Evolutionary conservation across 1,284 basidiomycete genomes (phyloP), one percentile per base, ranked within the genome.

Genomic region (Hypsizygus ulmarius): DNA sequence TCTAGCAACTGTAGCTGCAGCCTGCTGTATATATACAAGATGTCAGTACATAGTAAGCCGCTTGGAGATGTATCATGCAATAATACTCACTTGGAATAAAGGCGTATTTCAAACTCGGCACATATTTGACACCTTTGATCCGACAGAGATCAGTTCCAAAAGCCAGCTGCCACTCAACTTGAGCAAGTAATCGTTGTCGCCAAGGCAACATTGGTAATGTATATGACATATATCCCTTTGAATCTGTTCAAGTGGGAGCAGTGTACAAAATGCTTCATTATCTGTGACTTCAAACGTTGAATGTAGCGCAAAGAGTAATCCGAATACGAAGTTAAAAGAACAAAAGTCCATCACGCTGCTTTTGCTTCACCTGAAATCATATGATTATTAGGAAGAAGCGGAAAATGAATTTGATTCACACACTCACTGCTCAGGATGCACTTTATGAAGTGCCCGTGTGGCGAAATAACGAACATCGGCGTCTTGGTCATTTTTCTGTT

Each of bases 381-480:
- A 39, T 42, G 27, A 43, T 14, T 33, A 15, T 11, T 7, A 25
- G 4, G 7, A 25, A 25, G 21, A 14, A n/a, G 14, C 15, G 3
- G 5, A 21, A 6, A 34, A 18, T 14, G 0, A 16, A 42, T 18
- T 11, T 39, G 12, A 37, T 9, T 14, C 34, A 45, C 44, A n/a
- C 5, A 48, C 51, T 58, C 38, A 58, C 36, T 44, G 28, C 19
- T 29, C 39, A n/a, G 42, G 30, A 28, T 55, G 54, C 10, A 73
- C 70, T 57, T 82, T 86, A 67, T 87, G 84, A 39, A 87, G 69
- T 45, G 87, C 88, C 44, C 83, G 79, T 28, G 75, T 70, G 6
- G 89, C 84, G 66, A 89, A 91, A 68, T 86, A 98, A 60, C 93
- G 82, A 48, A 99, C 97, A 71, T 99, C 97, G 9, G 95, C 93